Evolutionary conservation across 345 rosid genomes (phyloP).

Genomic region (Bruguiera gymnorhiza): DNA sequence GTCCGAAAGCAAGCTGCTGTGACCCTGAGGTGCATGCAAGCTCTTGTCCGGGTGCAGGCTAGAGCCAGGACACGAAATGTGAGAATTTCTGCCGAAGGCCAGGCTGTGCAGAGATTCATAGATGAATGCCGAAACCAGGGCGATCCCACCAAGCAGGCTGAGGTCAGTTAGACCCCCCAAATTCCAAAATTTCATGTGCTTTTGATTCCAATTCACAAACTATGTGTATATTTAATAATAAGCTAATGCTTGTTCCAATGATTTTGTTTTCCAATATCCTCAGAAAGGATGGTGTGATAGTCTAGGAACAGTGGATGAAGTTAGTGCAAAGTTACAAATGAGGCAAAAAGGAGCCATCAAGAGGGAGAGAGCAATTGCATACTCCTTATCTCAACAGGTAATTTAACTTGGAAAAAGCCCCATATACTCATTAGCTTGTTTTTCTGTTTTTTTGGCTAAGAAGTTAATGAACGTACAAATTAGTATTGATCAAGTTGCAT

Average conservation of each 20-base stretch:
- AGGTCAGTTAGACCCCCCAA: constrained; percentile 36
- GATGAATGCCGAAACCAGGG: constrained; percentile 20
- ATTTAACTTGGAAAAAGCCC: constrained; percentile 11
- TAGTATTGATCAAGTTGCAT: neutral
- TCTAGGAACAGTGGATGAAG: constrained; percentile 59
- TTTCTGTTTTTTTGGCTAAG: neutral
- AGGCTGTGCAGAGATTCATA: constrained; percentile 20
- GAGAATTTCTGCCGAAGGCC: constrained; percentile 36
- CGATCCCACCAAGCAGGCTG: constrained; percentile 62
- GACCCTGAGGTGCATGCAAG: constrained; percentile 92
- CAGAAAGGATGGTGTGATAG: constrained; percentile 79
- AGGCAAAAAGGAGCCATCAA: constrained; percentile 80
- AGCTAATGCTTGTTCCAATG: neutral
- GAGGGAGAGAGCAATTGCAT: constrained; percentile 89
- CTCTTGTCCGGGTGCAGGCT: constrained; percentile 88
- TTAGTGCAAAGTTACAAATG: constrained; percentile 57
- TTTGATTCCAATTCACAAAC: no score
- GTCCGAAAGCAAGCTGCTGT: constrained; percentile 92
- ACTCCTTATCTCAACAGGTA: constrained; percentile 69
- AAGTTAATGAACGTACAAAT: neutral
- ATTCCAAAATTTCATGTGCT: neutral
- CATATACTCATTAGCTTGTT: neutral
- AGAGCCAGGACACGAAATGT: constrained; percentile 57
- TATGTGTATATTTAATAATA: no score
- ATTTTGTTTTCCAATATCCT: constrained; percentile 2